Evolutionary conservation across 495 filamentous ascomycete species (phyloP).

Genomic region (Neurospora sp.): DNA sequence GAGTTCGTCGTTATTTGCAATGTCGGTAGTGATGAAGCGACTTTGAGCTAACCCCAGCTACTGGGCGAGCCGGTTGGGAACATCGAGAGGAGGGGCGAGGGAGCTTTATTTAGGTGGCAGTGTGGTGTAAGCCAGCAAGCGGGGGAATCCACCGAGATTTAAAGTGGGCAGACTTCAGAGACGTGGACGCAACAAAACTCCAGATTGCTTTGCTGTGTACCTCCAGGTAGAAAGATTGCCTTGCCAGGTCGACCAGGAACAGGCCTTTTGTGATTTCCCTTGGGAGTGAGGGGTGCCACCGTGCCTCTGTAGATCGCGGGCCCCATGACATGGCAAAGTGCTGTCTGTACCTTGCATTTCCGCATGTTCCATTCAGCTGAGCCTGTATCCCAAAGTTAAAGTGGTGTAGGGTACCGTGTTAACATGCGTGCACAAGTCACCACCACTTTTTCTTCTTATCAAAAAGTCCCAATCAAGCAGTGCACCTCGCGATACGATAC

Average conservation of each 20-base stretch:
- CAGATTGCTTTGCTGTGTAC: not conserved
- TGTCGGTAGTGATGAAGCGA: not conserved
- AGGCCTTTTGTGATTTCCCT: not conserved
- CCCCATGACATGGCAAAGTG: not conserved
- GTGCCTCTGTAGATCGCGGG: not conserved
- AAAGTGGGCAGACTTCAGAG: not conserved
- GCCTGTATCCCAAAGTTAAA: not conserved
- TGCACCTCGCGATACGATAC: not conserved
- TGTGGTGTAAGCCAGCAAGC: not conserved
- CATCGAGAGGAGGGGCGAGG: not conserved
- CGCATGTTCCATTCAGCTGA: not conserved
- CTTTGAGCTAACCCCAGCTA: not conserved
- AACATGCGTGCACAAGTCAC: not conserved
- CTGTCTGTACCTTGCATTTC: not conserved
- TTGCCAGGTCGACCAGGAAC: not conserved
- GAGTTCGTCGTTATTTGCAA: not conserved
- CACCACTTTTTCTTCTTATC: not conserved
- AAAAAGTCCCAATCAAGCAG: not conserved
- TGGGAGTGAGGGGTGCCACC: not conserved
- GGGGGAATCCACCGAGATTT: not conserved
- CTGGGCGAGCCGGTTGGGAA: not conserved
- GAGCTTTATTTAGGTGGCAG: not conserved
- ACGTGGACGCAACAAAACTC: not conserved
- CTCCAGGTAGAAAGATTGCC: not conserved
- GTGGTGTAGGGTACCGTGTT: not conserved